Percentiles rank a stretch among this genome's conserved stretches.
phyloP scores from a whole-genome alignment of 2,329 filamentous ascomycete genomes.

The Phyllosticta citriasiana region DNA sequence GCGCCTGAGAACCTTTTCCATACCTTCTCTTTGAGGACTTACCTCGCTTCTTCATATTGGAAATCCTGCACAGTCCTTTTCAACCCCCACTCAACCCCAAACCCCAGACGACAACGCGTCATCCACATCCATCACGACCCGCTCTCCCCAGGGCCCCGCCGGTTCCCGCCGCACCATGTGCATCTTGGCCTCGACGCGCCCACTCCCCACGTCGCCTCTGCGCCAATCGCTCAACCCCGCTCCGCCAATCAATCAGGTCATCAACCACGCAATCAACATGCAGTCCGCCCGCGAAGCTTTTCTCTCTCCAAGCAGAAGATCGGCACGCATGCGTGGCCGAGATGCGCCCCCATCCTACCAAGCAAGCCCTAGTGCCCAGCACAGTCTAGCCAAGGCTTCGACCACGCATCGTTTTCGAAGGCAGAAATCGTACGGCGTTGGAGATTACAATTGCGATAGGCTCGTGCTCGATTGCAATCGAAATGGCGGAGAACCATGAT shows the following conservation, averaged over 20 bases:
- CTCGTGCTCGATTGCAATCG: background rate
- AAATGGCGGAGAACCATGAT: background rate
- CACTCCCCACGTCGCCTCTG: background rate
- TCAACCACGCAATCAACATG: background rate
- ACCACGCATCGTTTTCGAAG: background rate
- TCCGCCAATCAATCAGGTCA: background rate
- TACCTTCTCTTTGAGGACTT: no score
- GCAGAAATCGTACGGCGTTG: no score
- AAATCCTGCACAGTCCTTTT: no score
- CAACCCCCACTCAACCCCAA: no score
- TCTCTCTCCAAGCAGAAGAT: background rate
- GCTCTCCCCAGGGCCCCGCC: no score
- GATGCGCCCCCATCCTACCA: background rate
- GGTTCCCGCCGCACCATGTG: background rate
- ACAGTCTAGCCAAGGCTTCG: background rate
- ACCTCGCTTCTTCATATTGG: no score
- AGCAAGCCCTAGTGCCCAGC: background rate
- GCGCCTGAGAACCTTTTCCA: no score
- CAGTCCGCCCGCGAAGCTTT: background rate
- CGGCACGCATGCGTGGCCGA: background rate
- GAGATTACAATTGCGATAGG: background rate
- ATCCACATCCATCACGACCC: no score
- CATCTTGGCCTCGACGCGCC: background rate
- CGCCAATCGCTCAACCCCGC: background rate
- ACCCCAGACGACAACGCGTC: no score